Percentiles rank a stretch among this genome's conserved stretches.
These are phyloP conservation scores for Globisporangium apiculatum DNA, from an alignment of 352 stramenopile species.

Conservation along the genomic window DNA sequence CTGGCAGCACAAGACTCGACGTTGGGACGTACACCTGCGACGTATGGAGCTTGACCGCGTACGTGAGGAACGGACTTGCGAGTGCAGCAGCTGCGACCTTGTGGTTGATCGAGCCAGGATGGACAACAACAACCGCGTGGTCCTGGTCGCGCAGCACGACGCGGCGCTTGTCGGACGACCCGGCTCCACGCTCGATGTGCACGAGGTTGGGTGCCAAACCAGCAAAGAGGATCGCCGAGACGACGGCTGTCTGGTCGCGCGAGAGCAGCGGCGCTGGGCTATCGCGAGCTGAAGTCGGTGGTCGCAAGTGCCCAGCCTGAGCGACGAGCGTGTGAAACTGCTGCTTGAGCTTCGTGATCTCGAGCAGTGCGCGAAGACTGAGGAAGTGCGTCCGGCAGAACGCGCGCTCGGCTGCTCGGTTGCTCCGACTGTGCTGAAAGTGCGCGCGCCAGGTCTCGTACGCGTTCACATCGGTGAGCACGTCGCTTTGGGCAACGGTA, in stretches of 20 bases:
- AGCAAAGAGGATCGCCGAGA: constrained; percentile 68
- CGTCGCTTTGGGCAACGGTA: constrained; percentile 47
- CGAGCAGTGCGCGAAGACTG: constrained; percentile 40
- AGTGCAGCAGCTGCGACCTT: constrained; percentile 31
- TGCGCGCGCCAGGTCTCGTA: constrained; percentile 52
- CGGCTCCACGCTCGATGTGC: constrained; percentile 36
- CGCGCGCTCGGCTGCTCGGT: constrained; percentile 26
- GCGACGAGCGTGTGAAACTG: constrained; percentile 64
- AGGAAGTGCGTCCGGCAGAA: constrained; percentile 74
- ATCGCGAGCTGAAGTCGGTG: background rate
- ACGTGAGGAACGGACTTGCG: constrained; percentile 63
- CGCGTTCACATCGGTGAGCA: constrained; percentile 73
- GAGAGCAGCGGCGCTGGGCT: constrained; percentile 21
- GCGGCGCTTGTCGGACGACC: constrained; percentile 20
- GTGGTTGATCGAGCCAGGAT: constrained; percentile 73
- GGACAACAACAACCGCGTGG: constrained; percentile 43
- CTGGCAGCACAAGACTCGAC: constrained; percentile 55
- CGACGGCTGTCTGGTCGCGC: constrained; percentile 38
- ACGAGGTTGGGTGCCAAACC: constrained; percentile 92
- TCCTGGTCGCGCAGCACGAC: constrained; percentile 40
- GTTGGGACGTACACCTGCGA: constrained; percentile 75
- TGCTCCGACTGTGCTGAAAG: constrained; percentile 6
- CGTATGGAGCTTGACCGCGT: constrained; percentile 75
- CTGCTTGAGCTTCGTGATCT: constrained; percentile 70
- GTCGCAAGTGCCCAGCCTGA: constrained; percentile 52